phyloP scores from a whole-genome alignment of 192 early-diverging fungal species.

The Spinellus fusiger region DNA sequence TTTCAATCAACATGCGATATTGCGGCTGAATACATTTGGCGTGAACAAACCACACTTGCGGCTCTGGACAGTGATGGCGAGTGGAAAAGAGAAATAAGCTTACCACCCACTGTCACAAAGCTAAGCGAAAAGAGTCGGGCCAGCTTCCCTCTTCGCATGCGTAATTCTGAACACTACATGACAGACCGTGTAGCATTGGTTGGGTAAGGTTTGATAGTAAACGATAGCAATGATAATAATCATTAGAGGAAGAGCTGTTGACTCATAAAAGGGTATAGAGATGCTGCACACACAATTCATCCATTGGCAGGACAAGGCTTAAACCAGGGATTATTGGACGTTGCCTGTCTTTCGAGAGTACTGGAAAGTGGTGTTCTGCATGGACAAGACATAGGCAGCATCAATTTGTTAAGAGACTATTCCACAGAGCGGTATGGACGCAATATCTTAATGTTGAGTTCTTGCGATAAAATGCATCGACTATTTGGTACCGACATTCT shows the following conservation, averaged over 20 bases:
- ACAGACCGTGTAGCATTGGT: slow-evolving; percentile 78
- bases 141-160: slow-evolving; percentile 79
- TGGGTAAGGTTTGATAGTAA: slow-evolving; percentile 49
- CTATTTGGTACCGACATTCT: slow-evolving; percentile 65
- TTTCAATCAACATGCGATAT: slow-evolving; percentile 40
- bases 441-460: slow-evolving; percentile 80
- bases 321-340: slow-evolving; percentile 89
- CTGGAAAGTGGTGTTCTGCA: slow-evolving; percentile 57
- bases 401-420: slow-evolving; percentile 74
- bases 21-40: slow-evolving; percentile 62
- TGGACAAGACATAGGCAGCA: slow-evolving; percentile 78
- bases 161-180: slow-evolving; percentile 74
- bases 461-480: slow-evolving; percentile 74
- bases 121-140: slow-evolving; percentile 64
- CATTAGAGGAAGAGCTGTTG: background rate
- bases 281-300: slow-evolving; percentile 94
- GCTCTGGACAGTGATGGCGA: slow-evolving; percentile 1
- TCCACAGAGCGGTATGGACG: slow-evolving; percentile 74
- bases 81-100: slow-evolving; percentile 16
- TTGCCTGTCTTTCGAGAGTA: slow-evolving; percentile 56
- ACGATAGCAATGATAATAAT: background rate
- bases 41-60: slow-evolving; percentile 38
- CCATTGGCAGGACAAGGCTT: slow-evolving; percentile 96
- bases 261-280: too few species aligned
- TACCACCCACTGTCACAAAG: slow-evolving; percentile 58